These are phyloP conservation scores for Pseudovirgaria hyperparasitica DNA, from an alignment of 2,329 filamentous ascomycete genomes.

Conservation along the genomic window DNA sequence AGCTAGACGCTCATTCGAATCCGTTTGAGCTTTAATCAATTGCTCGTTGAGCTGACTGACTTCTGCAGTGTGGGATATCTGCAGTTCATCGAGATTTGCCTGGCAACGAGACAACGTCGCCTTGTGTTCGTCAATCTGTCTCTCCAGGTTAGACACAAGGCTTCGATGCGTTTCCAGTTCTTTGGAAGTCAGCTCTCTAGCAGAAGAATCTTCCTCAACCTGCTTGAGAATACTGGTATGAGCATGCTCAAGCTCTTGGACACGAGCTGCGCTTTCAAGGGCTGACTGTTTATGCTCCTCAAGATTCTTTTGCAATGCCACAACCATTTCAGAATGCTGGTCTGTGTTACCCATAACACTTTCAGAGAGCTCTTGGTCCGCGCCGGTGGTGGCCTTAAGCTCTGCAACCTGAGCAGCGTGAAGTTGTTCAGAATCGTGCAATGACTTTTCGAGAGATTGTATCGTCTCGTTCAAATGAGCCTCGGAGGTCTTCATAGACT, in stretches of 20 bases:
- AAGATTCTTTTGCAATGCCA: slow-evolving; percentile 57
- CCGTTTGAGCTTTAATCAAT: slow-evolving; percentile 28
- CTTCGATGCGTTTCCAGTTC: slow-evolving; percentile 39
- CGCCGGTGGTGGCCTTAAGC: slow-evolving; percentile 16
- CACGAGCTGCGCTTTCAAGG: slow-evolving; percentile 52
- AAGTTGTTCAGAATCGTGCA: slow-evolving; percentile 25
- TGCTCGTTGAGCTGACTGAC: slow-evolving; percentile 49
- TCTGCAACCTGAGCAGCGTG: slow-evolving; percentile 17
- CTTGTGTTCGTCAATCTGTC: slow-evolving; percentile 44
- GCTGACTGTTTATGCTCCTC: slow-evolving; percentile 70
- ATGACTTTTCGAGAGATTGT: slow-evolving; percentile 55
- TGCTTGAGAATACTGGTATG: slow-evolving; percentile 54
- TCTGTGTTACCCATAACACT: too few relatives aligned
- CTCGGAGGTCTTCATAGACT: slow-evolving; percentile 61
- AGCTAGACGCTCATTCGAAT: slow-evolving; percentile 20
- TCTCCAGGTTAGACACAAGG: slow-evolving; percentile 42
- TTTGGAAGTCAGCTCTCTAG: slow-evolving; percentile 42
- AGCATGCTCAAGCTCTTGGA: slow-evolving; percentile 61
- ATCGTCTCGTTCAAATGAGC: slow-evolving; percentile 60
- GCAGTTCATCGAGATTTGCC: slow-evolving; percentile 38
- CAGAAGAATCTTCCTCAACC: slow-evolving; percentile 52
- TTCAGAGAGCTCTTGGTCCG: slow-evolving; percentile 24
- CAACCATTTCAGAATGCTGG: slow-evolving; percentile 40
- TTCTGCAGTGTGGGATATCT: slow-evolving; percentile 41
- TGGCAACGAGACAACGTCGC: slow-evolving; percentile 41